A percentile compares a stretch with the other conserved stretches of the same genome.
Evolutionary conservation across 768 basidiomycete species (phyloP).

Genomic region (Krasilnikovozyma curviuscula): DNA sequence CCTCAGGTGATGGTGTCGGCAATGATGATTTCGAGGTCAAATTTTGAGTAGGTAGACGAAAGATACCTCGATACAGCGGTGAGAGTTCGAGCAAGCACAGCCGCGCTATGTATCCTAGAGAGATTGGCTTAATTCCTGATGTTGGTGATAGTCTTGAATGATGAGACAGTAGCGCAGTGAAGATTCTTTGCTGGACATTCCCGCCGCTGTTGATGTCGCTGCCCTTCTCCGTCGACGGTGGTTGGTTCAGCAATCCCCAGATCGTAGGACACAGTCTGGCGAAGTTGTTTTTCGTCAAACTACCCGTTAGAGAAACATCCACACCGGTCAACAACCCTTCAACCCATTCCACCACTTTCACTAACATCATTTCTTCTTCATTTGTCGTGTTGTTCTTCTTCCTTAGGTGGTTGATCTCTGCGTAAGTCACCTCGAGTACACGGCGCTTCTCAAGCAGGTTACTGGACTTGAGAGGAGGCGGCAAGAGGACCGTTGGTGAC

Average conservation of each 20-base stretch:
- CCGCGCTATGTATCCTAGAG: conserved; percentile 55
- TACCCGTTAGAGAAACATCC: conserved; percentile 21
- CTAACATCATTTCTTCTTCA: conserved; percentile 14
- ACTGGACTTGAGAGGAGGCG: no score
- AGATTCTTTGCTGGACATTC: neutral
- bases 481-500: no score
- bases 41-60: conserved; percentile 23
- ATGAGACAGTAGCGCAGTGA: neutral
- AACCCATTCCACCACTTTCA: conserved; percentile 25
- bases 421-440: no score
- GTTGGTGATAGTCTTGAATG: conserved; percentile 38
- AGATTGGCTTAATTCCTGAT: conserved; percentile 41
- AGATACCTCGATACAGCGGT: conserved; percentile 35
- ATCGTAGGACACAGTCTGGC: no score
- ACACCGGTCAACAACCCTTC: conserved; percentile 48
- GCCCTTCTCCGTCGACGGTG: conserved; percentile 10
- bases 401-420: neutral
- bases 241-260: conserved; percentile 27
- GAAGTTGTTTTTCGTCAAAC: no score
- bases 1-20: neutral
- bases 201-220: conserved; percentile 3
- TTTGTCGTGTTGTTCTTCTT: conserved; percentile 13
- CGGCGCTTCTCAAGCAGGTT: no score
- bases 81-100: conserved; percentile 46
- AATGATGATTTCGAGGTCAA: neutral